Evolutionary conservation across 345 rosid genomes (phyloP).

Genomic region (Adansonia digitata): DNA sequence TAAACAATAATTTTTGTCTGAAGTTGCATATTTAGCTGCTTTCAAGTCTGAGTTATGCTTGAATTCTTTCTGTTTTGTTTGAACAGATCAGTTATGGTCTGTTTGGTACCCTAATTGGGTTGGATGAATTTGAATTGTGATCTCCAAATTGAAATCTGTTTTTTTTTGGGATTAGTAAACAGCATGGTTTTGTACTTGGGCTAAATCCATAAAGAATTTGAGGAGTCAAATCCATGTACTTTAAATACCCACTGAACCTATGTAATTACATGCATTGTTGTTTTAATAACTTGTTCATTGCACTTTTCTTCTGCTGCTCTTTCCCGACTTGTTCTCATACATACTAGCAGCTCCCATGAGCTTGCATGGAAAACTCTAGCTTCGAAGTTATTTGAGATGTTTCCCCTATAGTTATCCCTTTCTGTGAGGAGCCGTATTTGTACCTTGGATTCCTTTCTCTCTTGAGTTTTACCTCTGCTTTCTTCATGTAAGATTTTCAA

Average conservation of each 20-base stretch:
- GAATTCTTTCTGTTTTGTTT: not conserved
- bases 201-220: not conserved
- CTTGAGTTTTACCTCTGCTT: not conserved
- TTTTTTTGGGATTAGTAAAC: not conserved
- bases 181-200: not conserved
- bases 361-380: not conserved
- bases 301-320: not conserved
- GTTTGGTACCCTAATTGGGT: not conserved
- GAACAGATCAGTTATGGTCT: not conserved
- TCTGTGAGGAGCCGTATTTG: not conserved
- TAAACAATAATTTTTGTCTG: not conserved
- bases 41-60: not conserved
- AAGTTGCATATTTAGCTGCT: not conserved
- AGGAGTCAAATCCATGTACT: not conserved
- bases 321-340: not conserved
- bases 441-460: not conserved
- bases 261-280: not conserved
- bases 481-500: not conserved
- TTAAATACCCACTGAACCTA: not conserved
- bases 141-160: not conserved
- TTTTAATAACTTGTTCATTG: not conserved
- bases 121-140: not conserved
- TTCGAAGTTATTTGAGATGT: not conserved
- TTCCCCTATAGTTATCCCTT: not conserved
- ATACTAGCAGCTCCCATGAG: not conserved